Evolutionary conservation across 345 rosid species (phyloP), one percentile per base, ranked within the genome.

Genomic region (Corymbia maculata): DNA sequence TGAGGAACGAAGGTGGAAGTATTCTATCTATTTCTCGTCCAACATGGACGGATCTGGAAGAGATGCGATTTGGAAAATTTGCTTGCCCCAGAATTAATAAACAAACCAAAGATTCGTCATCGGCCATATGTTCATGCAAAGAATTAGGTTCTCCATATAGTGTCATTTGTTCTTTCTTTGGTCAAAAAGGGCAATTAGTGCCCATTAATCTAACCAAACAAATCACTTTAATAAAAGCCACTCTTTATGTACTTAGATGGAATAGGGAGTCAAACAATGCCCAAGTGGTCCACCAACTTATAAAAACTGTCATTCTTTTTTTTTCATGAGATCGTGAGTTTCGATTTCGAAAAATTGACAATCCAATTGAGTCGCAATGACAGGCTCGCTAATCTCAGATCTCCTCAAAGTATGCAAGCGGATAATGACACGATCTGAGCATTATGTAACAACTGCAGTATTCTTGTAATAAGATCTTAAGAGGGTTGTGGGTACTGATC

Each of bases 261-360:
- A 36, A 36, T 44, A 70, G 22, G 26, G 49, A 75, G 19, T 68
- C 79, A 32, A 68, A 68, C 13, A 32, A 16, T 1, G 13, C 8
- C 4, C 5, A 10, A 5, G 14, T 75, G 24, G 7, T 17, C 14
- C 5, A 9, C 42, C 47, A 4, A 36, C 1, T 36, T 24, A 36
- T 16, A 36, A 9, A 16, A 10, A 15, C 7, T 5, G 7, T 6
- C 53, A 21, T 4, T 3, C 24, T 8, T 7, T 8, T 32, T 16
- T 8, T 32, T 68, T 68, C 4, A 0, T 4, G 3, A 16, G 2
- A 4, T 32, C 12, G 4, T 0, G 4, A 36, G 1, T 16, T 66
- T 15, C 1, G 1, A 30, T 66, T 30, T 30, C 0, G 4, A 0
- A 9, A 6, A 2, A 15, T 17, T 4, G 1, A 4, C 26, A 4